Conservation (phyloP, 345 rosid genomes). For the Draba incana region DNA sequence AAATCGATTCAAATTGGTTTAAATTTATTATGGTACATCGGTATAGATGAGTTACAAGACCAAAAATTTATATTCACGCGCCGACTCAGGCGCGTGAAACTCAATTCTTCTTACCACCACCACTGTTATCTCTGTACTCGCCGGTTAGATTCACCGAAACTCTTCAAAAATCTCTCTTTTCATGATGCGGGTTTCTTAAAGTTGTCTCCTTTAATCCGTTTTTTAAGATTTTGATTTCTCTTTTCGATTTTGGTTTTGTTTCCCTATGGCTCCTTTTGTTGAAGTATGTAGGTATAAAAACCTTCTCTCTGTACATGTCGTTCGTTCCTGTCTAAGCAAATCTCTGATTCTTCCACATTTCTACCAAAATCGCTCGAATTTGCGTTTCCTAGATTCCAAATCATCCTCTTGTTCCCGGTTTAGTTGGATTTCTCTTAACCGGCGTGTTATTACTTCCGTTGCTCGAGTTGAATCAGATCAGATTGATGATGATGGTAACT, state of each 20-base stretch:
- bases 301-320: constrained; percentile 53
- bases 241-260: neutral
- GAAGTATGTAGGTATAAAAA: constrained; percentile 49
- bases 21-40: too few species aligned
- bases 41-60: too few species aligned
- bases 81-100: too few species aligned
- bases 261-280: constrained; percentile 51
- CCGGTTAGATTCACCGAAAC: too few species aligned
- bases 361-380: neutral
- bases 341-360: constrained; percentile 41
- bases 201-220: too few species aligned
- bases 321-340: constrained; percentile 44
- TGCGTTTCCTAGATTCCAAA: constrained; percentile 24
- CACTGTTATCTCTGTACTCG: too few species aligned
- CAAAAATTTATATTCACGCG: too few species aligned
- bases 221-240: neutral
- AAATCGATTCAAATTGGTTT: too few species aligned
- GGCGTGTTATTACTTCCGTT: constrained; percentile 51
- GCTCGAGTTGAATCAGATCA: constrained; percentile 56
- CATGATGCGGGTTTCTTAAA: too few species aligned
- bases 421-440: constrained; percentile 40
- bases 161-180: too few species aligned
- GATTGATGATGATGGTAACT: constrained; percentile 45
- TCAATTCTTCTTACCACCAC: too few species aligned
- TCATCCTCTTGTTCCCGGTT: constrained; percentile 31